Evolutionary conservation across 306 rosid species (phyloP), one percentile per base, ranked within the genome.

Genomic region (Malus sieversii): DNA sequence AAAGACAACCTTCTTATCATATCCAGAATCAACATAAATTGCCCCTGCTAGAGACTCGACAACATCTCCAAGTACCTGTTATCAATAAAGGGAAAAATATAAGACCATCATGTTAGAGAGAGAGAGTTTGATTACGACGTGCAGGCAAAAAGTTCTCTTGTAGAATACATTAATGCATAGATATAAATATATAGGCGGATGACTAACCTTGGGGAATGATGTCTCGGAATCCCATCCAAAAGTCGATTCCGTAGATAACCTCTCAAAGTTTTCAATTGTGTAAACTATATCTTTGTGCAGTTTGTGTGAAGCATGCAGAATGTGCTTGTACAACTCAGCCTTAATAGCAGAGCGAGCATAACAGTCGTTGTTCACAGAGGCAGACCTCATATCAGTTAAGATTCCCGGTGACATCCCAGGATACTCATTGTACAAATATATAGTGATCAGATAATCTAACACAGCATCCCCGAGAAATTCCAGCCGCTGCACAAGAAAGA

Each of bases 41-140:
- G 98, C 96, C 65, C 97, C 97, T 13, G 91, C 96, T 51, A 93
- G 62, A 82, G 98, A 91, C 83, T 93, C 96, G 3, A 93, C 82
- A 6, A 93, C 77, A 79, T 93, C 98, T 57, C 87, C 97, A 30
- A 93, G 91, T 32, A 91, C 98, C 96, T 93, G 69, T 70, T 57
- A 68, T 57, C 67, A 72, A 82, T 4, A 61, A 14, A 63, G 4
- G 14, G 30, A 76, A 10, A 68, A 18, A 45, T 70, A 10, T 42
- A 42, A 42, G 45, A 42, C 45, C 64, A 4, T 1, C 58, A 38
- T 1, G 42, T 7, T 2, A 38, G 9, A 38, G 2, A 38, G 2
- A 35, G 42, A 38, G 2, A 38, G 42, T 38, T 38, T 0, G 40
- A 35, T 6, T 35, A 6, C 8, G 9, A 35, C 9, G 40, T 6